Percentiles rank a stretch among this genome's conserved stretches.
phyloP scores from a whole-genome alignment of 352 stramenopile genomes.

The Globisporangium cylindrosporum region DNA sequence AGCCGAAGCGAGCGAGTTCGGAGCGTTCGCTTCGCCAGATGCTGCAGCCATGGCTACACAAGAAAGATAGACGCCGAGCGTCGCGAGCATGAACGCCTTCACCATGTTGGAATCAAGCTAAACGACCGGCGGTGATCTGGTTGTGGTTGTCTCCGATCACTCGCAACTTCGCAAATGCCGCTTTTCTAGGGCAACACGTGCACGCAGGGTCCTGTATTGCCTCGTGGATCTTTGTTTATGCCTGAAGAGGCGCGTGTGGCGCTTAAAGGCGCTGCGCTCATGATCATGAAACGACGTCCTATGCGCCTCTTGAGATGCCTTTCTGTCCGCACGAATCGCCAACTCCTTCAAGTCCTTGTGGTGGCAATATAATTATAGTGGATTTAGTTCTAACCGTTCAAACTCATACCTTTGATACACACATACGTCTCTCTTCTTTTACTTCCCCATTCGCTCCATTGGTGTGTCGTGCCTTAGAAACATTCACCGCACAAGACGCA shows the following conservation, averaged over 20 bases:
- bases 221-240: not conserved
- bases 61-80: slow-evolving; percentile 2
- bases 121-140: not conserved
- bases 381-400: slow-evolving; percentile 10
- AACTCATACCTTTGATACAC: slow-evolving; percentile 14
- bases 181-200: not conserved
- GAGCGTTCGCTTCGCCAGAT: not conserved
- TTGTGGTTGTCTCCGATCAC: not conserved
- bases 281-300: slow-evolving; percentile 3
- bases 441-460: not conserved
- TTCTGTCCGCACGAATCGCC: not conserved
- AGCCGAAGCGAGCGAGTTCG: not conserved
- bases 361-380: slow-evolving; percentile 15
- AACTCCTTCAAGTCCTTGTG: not conserved
- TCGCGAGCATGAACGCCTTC: slow-evolving; percentile 5
- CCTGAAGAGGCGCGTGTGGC: not conserved
- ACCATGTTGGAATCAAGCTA: not conserved
- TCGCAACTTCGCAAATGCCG: slow-evolving; percentile 1
- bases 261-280: not conserved
- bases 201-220: not conserved
- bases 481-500: not conserved
- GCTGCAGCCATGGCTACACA: not conserved
- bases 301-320: not conserved
- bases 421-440: not conserved
- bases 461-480: not conserved